These are phyloP conservation scores for Floccularia luteovirens DNA, from an alignment of 768 basidiomycete genomes.

Conservation along the genomic window DNA sequence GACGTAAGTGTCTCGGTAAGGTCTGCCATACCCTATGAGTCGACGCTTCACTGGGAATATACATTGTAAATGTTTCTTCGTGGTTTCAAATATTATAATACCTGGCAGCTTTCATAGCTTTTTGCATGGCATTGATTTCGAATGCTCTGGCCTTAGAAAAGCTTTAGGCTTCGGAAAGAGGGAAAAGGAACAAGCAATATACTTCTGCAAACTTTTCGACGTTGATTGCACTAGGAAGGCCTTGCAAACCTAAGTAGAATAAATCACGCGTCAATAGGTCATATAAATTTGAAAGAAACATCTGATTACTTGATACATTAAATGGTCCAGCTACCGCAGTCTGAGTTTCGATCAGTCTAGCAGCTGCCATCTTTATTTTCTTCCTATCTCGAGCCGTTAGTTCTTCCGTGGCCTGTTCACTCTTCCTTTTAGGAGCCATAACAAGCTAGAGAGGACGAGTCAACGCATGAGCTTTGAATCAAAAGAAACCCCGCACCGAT, in stretches of 20 bases:
- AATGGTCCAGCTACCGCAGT: slow-evolving; percentile 29
- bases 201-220: slow-evolving; percentile 89
- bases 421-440: slow-evolving; percentile 33
- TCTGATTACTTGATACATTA: slow-evolving; percentile 13
- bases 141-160: slow-evolving; percentile 64
- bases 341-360: slow-evolving; percentile 67
- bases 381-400: slow-evolving; percentile 51
- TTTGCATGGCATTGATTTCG: slow-evolving; percentile 89
- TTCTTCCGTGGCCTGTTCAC: slow-evolving; percentile 18
- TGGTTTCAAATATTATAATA: slow-evolving; percentile 14
- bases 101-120: slow-evolving; percentile 78
- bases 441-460: background rate
- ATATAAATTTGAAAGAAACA: background rate
- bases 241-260: slow-evolving; percentile 37
- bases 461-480: no score
- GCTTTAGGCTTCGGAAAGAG: background rate
- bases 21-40: slow-evolving; percentile 89
- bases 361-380: slow-evolving; percentile 55
- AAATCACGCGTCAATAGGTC: background rate
- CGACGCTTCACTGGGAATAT: slow-evolving; percentile 44
- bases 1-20: slow-evolving; percentile 83
- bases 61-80: background rate
- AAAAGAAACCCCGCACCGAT: no score
- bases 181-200: slow-evolving; percentile 4
- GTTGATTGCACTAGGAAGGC: slow-evolving; percentile 69